These are phyloP conservation scores for Mucor saturninus DNA, from an alignment of 371 early-diverging fungal species.

Conservation along the genomic window DNA sequence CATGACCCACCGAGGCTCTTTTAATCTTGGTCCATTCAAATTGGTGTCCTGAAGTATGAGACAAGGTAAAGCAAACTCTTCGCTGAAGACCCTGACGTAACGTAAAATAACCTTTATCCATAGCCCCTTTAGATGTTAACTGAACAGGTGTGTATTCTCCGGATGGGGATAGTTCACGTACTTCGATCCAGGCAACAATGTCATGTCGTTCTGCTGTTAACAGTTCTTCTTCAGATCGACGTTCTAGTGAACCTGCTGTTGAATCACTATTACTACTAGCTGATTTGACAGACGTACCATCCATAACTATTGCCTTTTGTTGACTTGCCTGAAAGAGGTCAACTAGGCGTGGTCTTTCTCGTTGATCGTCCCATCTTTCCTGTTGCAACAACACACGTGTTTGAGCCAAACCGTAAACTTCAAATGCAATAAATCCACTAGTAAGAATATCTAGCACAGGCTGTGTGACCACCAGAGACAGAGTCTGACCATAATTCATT, in stretches of 20 bases:
- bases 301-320: conserved; percentile 17
- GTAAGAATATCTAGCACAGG: conserved; percentile 48
- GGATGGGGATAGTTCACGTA: conserved; percentile 68
- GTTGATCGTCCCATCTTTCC: conserved; percentile 67
- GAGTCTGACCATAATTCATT: conserved; percentile 69
- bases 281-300: conserved; percentile 32
- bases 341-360: conserved; percentile 44
- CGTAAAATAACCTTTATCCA: conserved; percentile 72
- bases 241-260: conserved; percentile 39
- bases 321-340: conserved; percentile 21
- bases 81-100: conserved; percentile 88
- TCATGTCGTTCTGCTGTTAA: conserved; percentile 73
- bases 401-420: conserved; percentile 69
- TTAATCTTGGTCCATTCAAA: conserved; percentile 67
- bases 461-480: conserved; percentile 55
- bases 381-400: conserved; percentile 56
- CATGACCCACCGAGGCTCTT: conserved; percentile 65
- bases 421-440: conserved; percentile 55
- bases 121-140: conserved; percentile 54
- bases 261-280: conserved; percentile 24
- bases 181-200: conserved; percentile 68
- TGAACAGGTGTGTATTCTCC: conserved; percentile 80
- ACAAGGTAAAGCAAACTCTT: conserved; percentile 70
- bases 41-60: conserved; percentile 78
- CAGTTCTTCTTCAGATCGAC: conserved; percentile 70